Evolutionary conservation across 2,329 filamentous ascomycete genomes (phyloP), one percentile per base, ranked within the genome.

Genomic region (Aspergillus piperis): DNA sequence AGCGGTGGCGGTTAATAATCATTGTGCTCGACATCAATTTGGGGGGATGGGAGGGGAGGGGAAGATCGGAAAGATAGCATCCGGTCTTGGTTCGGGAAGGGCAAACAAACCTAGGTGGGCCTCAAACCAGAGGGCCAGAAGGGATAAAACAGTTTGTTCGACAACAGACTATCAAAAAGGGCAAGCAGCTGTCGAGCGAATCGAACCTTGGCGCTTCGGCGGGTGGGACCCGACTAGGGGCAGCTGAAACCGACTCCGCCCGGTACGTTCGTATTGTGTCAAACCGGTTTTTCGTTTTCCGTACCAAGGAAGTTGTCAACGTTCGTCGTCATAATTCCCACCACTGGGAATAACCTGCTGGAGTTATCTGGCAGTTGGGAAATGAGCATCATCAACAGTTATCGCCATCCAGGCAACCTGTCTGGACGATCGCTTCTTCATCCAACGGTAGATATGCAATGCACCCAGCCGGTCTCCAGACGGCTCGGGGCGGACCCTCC

Each of bases 401-500:
- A 36, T 30, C 17, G 25, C 47, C 47, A 50, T n/a, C 23, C 7
- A 27, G 5, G 15, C 47, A 50, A 15, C 21, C 44, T 27, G 23
- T 13, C 2, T 49, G 23, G 11, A 8, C 8, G 23, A 49, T 49
- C 21, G 47, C 15, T 50, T n/a, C 27, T 49, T 30, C n/a, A 8
- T 50, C 25, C 47, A 50, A 49, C 44, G 44, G 44, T 17, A n/a
- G 39, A 44, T 44, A 44, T 44, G 44, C 44, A 25, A 49, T 49
- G 47, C 25, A 50, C 17, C 44, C 44, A 49, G 23, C 44, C 21
- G 42, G 30, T 54, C 49, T 42, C 32, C 48, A 57, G 61, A 44
- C 56, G 59, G 61, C 25, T 39, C 61, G 61, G 59, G 54, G 47
- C 60, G 60, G 57, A 57, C 57, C 60, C 56, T 44, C 32, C 59